Evolutionary conservation across 176 grass and related monocot genomes (phyloP).

Genomic region (Alopecurus myosuroides): DNA sequence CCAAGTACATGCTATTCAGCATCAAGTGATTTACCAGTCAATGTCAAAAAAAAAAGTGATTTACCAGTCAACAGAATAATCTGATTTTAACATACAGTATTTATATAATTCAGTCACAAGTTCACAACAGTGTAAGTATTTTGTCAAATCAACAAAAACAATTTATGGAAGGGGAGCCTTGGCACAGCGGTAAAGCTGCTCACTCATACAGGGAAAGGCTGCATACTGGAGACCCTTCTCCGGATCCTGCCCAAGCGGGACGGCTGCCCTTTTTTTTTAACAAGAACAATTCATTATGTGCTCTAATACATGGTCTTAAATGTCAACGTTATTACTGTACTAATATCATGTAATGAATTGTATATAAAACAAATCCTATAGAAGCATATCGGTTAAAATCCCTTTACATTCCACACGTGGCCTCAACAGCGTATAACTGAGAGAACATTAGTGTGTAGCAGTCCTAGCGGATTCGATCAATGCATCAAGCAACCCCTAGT

Average conservation of each 20-base stretch:
- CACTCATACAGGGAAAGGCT: too few species aligned
- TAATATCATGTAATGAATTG: background rate
- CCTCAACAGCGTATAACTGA: background rate
- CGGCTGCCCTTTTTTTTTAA: too few species aligned
- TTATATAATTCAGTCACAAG: background rate
- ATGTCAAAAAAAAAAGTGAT: too few species aligned
- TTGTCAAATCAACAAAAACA: background rate
- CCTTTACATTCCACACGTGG: background rate
- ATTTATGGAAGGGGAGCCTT: too few species aligned
- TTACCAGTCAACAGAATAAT: background rate
- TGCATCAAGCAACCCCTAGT: slow-evolving; percentile 40
- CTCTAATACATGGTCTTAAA: background rate
- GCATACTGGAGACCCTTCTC: too few species aligned
- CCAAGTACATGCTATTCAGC: background rate
- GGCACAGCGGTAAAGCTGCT: too few species aligned
- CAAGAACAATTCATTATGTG: background rate
- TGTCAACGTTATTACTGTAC: background rate
- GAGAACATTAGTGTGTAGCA: background rate
- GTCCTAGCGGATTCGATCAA: slow-evolving; percentile 1
- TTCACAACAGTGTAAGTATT: background rate
- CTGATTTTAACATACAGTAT: background rate
- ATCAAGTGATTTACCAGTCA: background rate
- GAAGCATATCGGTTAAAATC: background rate
- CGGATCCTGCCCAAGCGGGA: too few species aligned
- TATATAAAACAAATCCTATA: background rate